Evolutionary conservation across 2,329 filamentous ascomycete species (phyloP).

Genomic region (Sphaerulina populicola): DNA sequence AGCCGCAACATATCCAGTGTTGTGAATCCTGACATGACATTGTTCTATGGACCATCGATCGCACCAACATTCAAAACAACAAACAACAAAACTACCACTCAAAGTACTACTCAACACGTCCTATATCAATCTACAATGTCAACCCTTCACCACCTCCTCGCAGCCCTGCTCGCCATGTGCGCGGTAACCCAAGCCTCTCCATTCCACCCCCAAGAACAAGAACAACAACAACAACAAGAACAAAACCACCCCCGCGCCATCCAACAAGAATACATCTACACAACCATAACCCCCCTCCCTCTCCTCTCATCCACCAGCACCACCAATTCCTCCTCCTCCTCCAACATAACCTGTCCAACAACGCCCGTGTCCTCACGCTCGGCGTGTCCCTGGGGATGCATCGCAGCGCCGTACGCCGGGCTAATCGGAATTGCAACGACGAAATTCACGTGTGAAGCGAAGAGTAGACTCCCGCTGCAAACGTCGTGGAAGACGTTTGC

Average conservation of each 20-base stretch:
- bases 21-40: not conserved
- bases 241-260: not conserved
- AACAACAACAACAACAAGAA: not conserved
- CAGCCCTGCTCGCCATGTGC: not conserved
- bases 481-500: conserved; percentile 8
- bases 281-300: conserved; percentile 28
- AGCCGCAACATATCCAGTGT: not conserved
- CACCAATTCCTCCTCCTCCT: not conserved
- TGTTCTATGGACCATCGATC: not conserved
- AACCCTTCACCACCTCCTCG: not conserved
- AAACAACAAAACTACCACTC: not conserved
- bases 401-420: conserved; percentile 5
- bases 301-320: not conserved
- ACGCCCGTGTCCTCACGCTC: conserved; percentile 1
- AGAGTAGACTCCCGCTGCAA: not conserved
- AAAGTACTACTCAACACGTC: not conserved
- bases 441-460: conserved; percentile 8
- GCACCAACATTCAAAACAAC: not conserved
- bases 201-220: not conserved
- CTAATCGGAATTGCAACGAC: conserved; percentile 13
- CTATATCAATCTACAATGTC: not conserved
- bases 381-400: conserved; percentile 13
- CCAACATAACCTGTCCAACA: conserved; percentile 6
- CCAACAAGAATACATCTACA: conserved; percentile 16
- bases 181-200: not conserved